Evolutionary conservation across 768 basidiomycete species (phyloP), one percentile per base, ranked within the genome.

Genomic region (Boletus eberwhitei): DNA sequence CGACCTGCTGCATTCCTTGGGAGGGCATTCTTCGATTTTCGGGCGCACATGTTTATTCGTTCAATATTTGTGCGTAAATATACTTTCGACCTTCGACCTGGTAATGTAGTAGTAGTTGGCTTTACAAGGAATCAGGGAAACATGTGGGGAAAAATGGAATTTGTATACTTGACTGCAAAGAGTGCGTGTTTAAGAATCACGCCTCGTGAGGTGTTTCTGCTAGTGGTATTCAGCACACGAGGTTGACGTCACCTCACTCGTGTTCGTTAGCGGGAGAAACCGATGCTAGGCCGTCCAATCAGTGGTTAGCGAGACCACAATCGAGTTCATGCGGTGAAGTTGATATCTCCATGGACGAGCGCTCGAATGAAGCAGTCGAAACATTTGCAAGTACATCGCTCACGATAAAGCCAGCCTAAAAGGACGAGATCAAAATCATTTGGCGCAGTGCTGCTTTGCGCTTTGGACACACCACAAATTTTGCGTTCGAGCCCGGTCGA

Each of bases 41-140:
- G 17, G 17, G 43, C 48, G 51, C 62, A 62, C 55, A 41, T 39
- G 34, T 31, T 50, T 51, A 26, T 62, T 63, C 50, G 53, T 67
- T 68, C 48, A 35, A 19, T 40, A 14, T 32, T 35, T 22, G 62
- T 56, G 55, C 57, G 57, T 50, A 55, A 19, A 19, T 35, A 49
- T 59, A 59, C 3, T 38, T 67, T 67, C 66, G 64, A 58, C 49
- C n/a, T 66, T 64, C 57, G 24, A 47, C 13, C 49, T 62, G 50
- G 35, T 48, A 4, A 21, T 63, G 53, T 61, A 63, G 56, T 68
- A 59, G 58, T 63, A 61, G 43, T 14, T 51, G 47, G 41, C 8
- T 50, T 59, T 50, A 24, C 12, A 31, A 24, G 43, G 50, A 34
- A 57, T 34, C 16, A n/a, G 48, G 51, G 43, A 41, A 24, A 36